These are phyloP conservation scores for Colletotrichum theobromicola DNA, from an alignment of 2,329 filamentous ascomycete species.

Conservation along the genomic window DNA sequence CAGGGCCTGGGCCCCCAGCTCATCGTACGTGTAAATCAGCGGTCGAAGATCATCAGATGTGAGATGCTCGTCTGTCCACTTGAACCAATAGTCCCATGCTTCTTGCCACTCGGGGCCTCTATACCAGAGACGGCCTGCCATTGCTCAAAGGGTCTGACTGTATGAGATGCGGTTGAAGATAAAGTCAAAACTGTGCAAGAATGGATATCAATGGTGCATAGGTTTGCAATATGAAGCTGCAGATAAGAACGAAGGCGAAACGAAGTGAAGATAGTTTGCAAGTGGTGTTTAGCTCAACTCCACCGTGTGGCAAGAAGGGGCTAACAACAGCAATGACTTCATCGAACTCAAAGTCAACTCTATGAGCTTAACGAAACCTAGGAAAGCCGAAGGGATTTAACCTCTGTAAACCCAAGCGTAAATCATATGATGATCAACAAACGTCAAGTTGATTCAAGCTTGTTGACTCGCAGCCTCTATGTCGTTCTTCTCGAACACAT, in stretches of 20 bases:
- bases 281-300: background rate
- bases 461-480: background rate
- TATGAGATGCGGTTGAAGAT: background rate
- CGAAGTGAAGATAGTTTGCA: background rate
- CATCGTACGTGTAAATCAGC: conserved; percentile 71
- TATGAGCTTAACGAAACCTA: background rate
- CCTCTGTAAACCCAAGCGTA: background rate
- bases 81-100: conserved; percentile 71
- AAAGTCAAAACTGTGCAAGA: background rate
- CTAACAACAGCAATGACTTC: conserved; percentile 1
- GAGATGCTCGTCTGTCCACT: conserved; percentile 70
- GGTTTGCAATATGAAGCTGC: background rate
- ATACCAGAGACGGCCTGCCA: conserved; percentile 19
- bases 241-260: background rate
- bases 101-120: conserved; percentile 23
- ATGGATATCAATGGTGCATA: background rate
- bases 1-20: conserved; percentile 69
- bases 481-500: background rate
- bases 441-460: background rate
- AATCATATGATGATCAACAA: background rate
- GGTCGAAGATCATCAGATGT: conserved; percentile 63
- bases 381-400: background rate
- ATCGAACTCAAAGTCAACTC: background rate
- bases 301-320: background rate
- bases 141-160: background rate